Evolutionary conservation across 805 yeast genomes (phyloP).

Genomic region (Torulaspora delbrueckii): DNA sequence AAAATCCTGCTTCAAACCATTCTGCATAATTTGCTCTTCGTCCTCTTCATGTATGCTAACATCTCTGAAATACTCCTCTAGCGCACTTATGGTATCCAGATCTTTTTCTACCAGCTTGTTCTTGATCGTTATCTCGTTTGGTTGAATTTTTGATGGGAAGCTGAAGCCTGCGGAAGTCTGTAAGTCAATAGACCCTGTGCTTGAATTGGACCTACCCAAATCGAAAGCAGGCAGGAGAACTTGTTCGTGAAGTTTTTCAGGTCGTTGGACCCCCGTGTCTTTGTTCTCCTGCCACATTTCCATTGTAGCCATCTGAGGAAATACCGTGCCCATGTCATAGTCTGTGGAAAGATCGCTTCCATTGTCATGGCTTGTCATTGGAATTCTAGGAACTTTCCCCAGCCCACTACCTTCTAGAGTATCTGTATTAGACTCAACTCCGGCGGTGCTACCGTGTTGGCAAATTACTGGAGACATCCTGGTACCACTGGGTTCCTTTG

Average conservation of each 20-base stretch:
- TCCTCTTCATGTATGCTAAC: conserved; percentile 9
- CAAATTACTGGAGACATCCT: conserved; percentile 5
- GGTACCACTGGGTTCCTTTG: neutral
- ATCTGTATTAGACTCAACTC: conserved; percentile 1
- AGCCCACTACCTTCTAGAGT: conserved; percentile 16
- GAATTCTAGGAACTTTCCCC: conserved; percentile 22
- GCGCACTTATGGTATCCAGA: conserved; percentile 27
- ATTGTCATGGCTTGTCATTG: conserved; percentile 9
- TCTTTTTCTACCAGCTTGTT: conserved; percentile 1
- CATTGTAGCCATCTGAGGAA: conserved; percentile 20
- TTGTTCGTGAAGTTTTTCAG: conserved; percentile 13
- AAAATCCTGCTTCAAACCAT: conserved; percentile 25
- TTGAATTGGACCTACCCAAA: conserved; percentile 4
- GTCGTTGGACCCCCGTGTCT: conserved; percentile 14
- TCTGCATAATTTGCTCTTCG: conserved; percentile 20
- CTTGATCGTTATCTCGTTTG: neutral
- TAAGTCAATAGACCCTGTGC: conserved; percentile 1
- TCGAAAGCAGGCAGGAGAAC: conserved; percentile 20
- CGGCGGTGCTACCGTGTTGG: neutral
- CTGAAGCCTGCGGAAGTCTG: conserved; percentile 17
- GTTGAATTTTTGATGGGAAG: conserved; percentile 17
- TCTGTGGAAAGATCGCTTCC: conserved; percentile 1
- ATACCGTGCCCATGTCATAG: conserved; percentile 10
- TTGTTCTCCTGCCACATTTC: conserved; percentile 28
- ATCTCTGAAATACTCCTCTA: conserved; percentile 28